These are phyloP conservation scores for Kazachstania sp. DNA, from an alignment of 1,139 yeast species.

Conservation along the genomic window DNA sequence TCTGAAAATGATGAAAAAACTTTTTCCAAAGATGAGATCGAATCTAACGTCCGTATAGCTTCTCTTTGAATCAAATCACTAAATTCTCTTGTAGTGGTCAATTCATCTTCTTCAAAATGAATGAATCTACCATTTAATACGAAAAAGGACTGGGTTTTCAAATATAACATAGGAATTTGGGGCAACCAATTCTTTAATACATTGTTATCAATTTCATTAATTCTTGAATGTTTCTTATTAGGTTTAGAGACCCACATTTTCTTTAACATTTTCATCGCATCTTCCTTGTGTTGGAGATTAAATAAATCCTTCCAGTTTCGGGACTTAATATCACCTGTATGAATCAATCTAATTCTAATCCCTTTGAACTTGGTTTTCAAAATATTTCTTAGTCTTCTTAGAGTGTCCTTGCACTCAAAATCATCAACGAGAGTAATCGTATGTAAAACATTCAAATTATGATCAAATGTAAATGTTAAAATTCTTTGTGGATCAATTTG, in stretches of 20 bases:
- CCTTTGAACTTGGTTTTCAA: conserved; percentile 21
- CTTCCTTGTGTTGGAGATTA: not conserved
- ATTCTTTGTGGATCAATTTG: conserved; percentile 10
- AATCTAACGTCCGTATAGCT: conserved; percentile 43
- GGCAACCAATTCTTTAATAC: conserved; percentile 20
- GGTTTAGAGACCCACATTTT: not conserved
- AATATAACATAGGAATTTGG: conserved; percentile 14
- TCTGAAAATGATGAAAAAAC: conserved; percentile 13
- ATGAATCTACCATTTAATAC: conserved; percentile 29
- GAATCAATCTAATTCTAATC: conserved; percentile 24
- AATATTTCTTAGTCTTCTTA: conserved; percentile 17
- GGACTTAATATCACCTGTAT: conserved; percentile 15
- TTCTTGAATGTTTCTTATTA: not conserved
- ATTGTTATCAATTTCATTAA: not conserved
- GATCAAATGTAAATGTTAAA: conserved; percentile 11
- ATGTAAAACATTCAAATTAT: conserved; percentile 20
- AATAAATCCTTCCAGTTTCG: conserved; percentile 14
- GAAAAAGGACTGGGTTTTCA: conserved; percentile 15
- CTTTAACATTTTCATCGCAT: not conserved
- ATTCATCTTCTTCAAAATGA: conserved; percentile 20
- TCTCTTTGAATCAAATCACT: conserved; percentile 48
- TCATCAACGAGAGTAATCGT: conserved; percentile 28
- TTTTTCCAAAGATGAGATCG: conserved; percentile 31
- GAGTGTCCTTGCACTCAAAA: conserved; percentile 16
- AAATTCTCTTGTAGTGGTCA: conserved; percentile 32